Evolutionary conservation across 1,139 yeast species (phyloP).

Genomic region (Kodamaea ohmeri): DNA sequence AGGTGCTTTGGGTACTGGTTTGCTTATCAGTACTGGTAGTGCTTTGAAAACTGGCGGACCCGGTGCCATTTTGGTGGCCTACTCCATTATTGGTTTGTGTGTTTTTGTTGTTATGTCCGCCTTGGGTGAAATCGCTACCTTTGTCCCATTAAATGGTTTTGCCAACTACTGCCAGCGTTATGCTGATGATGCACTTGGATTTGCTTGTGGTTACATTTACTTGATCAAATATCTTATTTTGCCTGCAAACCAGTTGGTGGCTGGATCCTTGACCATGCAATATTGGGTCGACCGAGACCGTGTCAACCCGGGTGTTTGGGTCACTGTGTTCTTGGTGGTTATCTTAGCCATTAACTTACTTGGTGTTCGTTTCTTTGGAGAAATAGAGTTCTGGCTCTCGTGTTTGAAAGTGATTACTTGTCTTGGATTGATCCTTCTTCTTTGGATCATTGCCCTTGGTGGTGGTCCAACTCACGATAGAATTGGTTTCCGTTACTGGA

Average conservation of each 20-base stretch:
- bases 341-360: slow-evolving; percentile 33
- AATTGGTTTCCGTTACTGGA: slow-evolving; percentile 67
- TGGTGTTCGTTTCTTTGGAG: slow-evolving; percentile 55
- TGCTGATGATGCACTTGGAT: slow-evolving; percentile 68
- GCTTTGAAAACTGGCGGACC: slow-evolving; percentile 69
- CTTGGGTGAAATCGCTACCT: slow-evolving; percentile 75
- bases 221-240: slow-evolving; percentile 61
- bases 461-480: slow-evolving; percentile 62
- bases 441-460: slow-evolving; percentile 51
- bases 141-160: slow-evolving; percentile 68
- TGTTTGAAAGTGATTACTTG: slow-evolving; percentile 57
- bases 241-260: slow-evolving; percentile 62
- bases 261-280: slow-evolving; percentile 59
- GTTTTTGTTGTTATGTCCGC: slow-evolving; percentile 71
- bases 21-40: slow-evolving; percentile 67
- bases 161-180: slow-evolving; percentile 68
- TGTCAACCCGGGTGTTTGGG: slow-evolving; percentile 60
- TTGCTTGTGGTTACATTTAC: slow-evolving; percentile 71
- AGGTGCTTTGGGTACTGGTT: slow-evolving; percentile 61
- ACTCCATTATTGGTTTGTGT: slow-evolving; percentile 57
- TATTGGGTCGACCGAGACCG: slow-evolving; percentile 53
- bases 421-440: slow-evolving; percentile 49
- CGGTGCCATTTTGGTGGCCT: slow-evolving; percentile 61
- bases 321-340: slow-evolving; percentile 48
- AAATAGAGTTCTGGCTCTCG: slow-evolving; percentile 67